Evolutionary conservation across 23 red algal species (phyloP).

Genomic region (Gracilaria gracilis): DNA sequence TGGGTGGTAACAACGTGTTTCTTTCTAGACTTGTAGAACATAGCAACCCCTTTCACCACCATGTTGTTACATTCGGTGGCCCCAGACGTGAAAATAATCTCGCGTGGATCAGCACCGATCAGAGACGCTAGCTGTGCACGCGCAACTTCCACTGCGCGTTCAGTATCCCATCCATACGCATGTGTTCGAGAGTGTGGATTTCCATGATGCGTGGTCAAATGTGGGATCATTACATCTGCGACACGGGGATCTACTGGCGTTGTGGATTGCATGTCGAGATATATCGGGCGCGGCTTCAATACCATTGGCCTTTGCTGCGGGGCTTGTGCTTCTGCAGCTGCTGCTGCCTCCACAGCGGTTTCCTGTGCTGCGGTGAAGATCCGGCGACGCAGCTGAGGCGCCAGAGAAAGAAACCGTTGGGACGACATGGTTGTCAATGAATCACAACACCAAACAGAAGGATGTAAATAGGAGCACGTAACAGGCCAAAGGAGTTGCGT

Average conservation of each 20-base stretch:
- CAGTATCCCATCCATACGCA: constrained; percentile 94
- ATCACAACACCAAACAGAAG: neutral
- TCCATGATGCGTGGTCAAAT: constrained; percentile 79
- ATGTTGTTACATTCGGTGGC: constrained; percentile 98
- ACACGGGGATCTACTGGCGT: constrained; percentile 97
- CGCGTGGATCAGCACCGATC: constrained; percentile 84
- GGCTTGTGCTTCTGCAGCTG: neutral
- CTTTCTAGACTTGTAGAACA: constrained; percentile 91
- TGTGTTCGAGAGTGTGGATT: constrained; percentile 97
- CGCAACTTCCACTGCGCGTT: constrained; percentile 84
- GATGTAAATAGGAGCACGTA: neutral
- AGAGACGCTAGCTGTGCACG: constrained; percentile 76
- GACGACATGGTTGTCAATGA: neutral
- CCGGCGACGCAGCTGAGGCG: neutral
- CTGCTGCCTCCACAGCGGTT: neutral
- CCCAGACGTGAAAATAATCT: constrained; percentile 98
- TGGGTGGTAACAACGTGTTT: constrained; percentile 91
- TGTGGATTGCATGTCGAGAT: constrained; percentile 94
- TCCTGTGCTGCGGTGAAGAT: neutral
- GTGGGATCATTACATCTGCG: constrained; percentile 92
- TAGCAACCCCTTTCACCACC: constrained; percentile 93
- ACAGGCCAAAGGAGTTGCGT: neutral
- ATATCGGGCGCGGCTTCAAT: constrained; percentile 77
- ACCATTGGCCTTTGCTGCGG: constrained; percentile 16
- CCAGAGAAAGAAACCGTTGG: constrained; percentile 18